These are phyloP conservation scores for Cutaneotrichosporon cyanovorans DNA, from an alignment of 1,284 basidiomycete species.

Conservation along the genomic window DNA sequence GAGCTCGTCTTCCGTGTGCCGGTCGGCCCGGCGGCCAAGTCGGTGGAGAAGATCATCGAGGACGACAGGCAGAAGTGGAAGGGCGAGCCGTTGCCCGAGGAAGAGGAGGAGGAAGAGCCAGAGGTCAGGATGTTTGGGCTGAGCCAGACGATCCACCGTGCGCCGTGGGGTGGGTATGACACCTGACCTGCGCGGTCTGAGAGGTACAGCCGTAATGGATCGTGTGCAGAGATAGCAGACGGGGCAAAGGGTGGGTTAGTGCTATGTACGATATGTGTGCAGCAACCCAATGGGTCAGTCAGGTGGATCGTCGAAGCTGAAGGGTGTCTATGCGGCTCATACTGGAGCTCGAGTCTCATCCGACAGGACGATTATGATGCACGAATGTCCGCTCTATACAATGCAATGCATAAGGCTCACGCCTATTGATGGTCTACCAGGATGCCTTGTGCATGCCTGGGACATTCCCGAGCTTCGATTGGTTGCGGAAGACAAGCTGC, in stretches of 20 bases:
- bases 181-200: too few relatives aligned
- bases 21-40: conserved; percentile 7
- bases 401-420: neutral
- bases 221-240: too few relatives aligned
- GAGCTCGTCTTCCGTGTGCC: conserved; percentile 16
- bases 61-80: conserved; percentile 11
- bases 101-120: conserved; percentile 6
- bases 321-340: too few relatives aligned
- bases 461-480: conserved; percentile 68
- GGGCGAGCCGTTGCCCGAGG: conserved; percentile 1
- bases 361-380: too few relatives aligned
- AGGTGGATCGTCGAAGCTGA: too few relatives aligned
- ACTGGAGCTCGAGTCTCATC: too few relatives aligned
- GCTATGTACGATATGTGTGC: too few relatives aligned
- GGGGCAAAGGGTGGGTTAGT: too few relatives aligned
- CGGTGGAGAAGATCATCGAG: conserved; percentile 11
- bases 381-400: neutral
- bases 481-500: conserved; percentile 81
- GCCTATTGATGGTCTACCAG: conserved; percentile 54
- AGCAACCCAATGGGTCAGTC: too few relatives aligned
- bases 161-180: conserved; percentile 7
- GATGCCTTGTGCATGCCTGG: conserved; percentile 83
- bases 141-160: neutral
- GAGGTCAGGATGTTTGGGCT: conserved; percentile 5
- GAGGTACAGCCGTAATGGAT: too few relatives aligned